phyloP scores from a whole-genome alignment of 2,329 filamentous ascomycete genomes.

The Seiridium unicorne region DNA sequence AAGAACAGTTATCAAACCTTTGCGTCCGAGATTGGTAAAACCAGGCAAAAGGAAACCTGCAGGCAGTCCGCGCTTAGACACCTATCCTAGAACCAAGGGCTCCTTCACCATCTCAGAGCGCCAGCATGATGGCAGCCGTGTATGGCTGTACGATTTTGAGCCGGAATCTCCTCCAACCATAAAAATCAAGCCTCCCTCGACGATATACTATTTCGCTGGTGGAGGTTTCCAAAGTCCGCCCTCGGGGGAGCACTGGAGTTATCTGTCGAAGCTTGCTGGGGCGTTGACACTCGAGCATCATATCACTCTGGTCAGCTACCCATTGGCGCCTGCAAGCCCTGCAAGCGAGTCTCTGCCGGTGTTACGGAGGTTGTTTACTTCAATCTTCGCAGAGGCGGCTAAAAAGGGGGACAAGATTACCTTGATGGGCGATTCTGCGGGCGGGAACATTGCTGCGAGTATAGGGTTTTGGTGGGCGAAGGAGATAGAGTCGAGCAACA shows the following conservation, averaged over 20 bases:
- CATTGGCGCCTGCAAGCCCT: slow-evolving; percentile 51
- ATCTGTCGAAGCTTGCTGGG: slow-evolving; percentile 42
- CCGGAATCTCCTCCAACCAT: background rate
- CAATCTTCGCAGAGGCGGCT: slow-evolving; percentile 35
- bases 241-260: slow-evolving; percentile 48
- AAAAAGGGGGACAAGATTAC: slow-evolving; percentile 39
- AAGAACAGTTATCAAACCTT: slow-evolving; percentile 12
- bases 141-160: slow-evolving; percentile 18
- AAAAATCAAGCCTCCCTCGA: slow-evolving; percentile 16
- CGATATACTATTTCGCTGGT: slow-evolving; percentile 53
- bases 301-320: slow-evolving; percentile 49
- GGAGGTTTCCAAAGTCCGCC: slow-evolving; percentile 55
- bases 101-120: slow-evolving; percentile 14
- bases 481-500: slow-evolving; percentile 30
- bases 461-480: slow-evolving; percentile 21
- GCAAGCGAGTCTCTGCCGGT: slow-evolving; percentile 46
- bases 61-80: slow-evolving; percentile 13
- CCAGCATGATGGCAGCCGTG: background rate
- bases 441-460: slow-evolving; percentile 49
- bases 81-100: slow-evolving; percentile 5
- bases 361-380: slow-evolving; percentile 42
- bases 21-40: slow-evolving; percentile 15
- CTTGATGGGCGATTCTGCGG: slow-evolving; percentile 54
- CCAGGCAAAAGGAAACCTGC: slow-evolving; percentile 10
- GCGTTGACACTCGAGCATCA: slow-evolving; percentile 34